phyloP scores from a whole-genome alignment of 495 filamentous ascomycete genomes.

The Pyrenula massariospora region DNA sequence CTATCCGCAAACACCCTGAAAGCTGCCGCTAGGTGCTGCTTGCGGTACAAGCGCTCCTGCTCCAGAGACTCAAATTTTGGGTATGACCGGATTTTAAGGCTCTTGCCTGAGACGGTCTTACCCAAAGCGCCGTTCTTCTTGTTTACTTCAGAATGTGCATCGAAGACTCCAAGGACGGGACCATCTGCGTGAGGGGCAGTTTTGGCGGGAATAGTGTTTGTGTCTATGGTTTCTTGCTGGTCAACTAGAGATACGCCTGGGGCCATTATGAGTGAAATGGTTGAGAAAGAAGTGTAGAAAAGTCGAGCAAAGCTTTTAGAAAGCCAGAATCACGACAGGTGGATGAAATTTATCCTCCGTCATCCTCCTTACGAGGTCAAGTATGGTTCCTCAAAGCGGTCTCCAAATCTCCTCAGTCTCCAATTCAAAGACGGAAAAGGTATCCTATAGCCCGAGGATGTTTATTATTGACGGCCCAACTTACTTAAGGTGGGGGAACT shows the following conservation, averaged over 20 bases:
- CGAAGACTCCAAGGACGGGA: not conserved
- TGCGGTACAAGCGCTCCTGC: conserved; percentile 46
- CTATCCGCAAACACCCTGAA: conserved; percentile 45
- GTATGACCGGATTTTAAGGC: conserved; percentile 1
- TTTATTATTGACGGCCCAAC: too few species aligned
- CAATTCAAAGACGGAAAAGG: too few species aligned
- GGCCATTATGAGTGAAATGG: not conserved
- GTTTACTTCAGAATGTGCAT: not conserved
- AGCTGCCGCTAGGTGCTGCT: conserved; percentile 48
- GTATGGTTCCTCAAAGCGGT: too few species aligned
- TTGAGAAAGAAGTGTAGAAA: too few species aligned
- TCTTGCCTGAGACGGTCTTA: not conserved
- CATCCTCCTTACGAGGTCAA: too few species aligned
- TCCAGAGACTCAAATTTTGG: conserved; percentile 39
- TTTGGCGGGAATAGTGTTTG: not conserved
- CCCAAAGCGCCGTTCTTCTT: not conserved
- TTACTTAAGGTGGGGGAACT: too few species aligned
- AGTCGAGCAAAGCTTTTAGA: too few species aligned
- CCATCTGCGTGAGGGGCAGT: not conserved
- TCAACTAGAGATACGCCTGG: not conserved
- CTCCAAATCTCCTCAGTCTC: too few species aligned
- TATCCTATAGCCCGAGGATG: too few species aligned
- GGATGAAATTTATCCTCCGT: too few species aligned
- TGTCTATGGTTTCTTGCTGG: not conserved
- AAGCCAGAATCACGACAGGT: too few species aligned